Base-by-base conservation (phyloP, 805 yeast species). In the Spathaspora arborariae region DNA sequence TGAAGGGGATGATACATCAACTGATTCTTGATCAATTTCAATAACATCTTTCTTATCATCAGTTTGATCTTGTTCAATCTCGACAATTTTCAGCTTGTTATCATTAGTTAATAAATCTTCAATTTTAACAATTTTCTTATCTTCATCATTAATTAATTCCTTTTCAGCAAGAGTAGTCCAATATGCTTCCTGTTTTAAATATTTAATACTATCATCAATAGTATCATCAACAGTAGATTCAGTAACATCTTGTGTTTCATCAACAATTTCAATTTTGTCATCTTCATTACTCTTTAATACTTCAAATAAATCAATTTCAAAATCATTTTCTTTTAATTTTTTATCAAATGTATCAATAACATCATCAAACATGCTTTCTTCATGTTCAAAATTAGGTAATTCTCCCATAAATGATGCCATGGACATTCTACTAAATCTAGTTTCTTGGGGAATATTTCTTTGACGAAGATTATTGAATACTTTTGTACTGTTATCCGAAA, bases 361-460 rank as follows among this genome's bases (percentile, higher is more conserved):
- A 22, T 65, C 70, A 39, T 57, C 64, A 47, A 66, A 65, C 51
- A 62, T 51, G 41, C 56, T 44, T 13, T 52, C 53, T 11, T 64
- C 70, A 7, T 56, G 50, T 41, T 64, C 68, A 42, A 65, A 50
- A 13, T 53, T 50, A 1, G 69, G 69, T 21, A 66, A 51, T 36
- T 55, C 30, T 2, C 48, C 51, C 40, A 40, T 42, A 8, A 46
- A 37, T 9, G 46, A 41, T 5, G 39, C 10, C 18, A 37, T 42
- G n/a, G n/a, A n/a, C n/a, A n/a, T n/a, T n/a, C n/a, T n/a, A n/a
- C n/a, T n/a, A n/a, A n/a, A n/a, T n/a, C n/a, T n/a, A n/a, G n/a
- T n/a, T n/a, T n/a, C n/a, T n/a, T n/a, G n/a, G n/a, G n/a, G n/a
- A n/a, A n/a, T n/a, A n/a, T n/a, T n/a, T n/a, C n/a, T n/a, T n/a